These are phyloP conservation scores for Vanrija humicola DNA, from an alignment of 1,284 basidiomycete genomes.

Conservation along the genomic window DNA sequence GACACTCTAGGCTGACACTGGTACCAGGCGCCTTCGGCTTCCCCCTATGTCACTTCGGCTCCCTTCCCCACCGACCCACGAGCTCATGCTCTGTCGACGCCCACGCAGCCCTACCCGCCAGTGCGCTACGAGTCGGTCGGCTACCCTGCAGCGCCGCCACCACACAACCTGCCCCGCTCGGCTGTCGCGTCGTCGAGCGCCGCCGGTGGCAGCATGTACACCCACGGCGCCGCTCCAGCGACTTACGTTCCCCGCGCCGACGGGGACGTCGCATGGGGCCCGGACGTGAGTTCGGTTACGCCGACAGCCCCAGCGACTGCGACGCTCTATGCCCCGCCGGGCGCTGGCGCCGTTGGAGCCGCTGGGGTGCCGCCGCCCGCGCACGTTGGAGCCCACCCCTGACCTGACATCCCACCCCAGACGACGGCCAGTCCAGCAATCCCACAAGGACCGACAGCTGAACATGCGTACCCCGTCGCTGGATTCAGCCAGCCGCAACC, in stretches of 20 bases:
- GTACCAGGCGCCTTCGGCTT: constrained; percentile 34
- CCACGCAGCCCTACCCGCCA: constrained; percentile 12
- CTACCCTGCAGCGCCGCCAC: constrained; percentile 22
- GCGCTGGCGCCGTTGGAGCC: too few relatives aligned
- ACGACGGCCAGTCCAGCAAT: too few relatives aligned
- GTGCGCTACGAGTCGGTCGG: constrained; percentile 34
- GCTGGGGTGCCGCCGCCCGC: constrained; percentile 1
- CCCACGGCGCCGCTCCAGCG: constrained; percentile 6
- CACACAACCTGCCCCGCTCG: constrained; percentile 24
- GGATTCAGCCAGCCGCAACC: too few relatives aligned
- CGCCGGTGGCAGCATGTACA: background rate
- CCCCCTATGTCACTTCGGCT: constrained; percentile 33
- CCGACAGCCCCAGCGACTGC: background rate
- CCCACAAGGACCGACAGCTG: too few relatives aligned
- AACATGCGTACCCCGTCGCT: too few relatives aligned
- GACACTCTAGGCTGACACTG: too few relatives aligned
- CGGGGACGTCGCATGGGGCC: constrained; percentile 18
- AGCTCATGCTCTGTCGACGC: constrained; percentile 23
- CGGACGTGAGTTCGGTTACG: constrained; percentile 17
- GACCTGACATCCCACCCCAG: background rate
- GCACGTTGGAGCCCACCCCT: constrained; percentile 18
- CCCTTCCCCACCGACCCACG: constrained; percentile 36
- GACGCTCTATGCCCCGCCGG: too few relatives aligned
- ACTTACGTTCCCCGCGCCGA: constrained; percentile 12
- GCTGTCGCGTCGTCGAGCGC: constrained; percentile 12